phyloP scores from a whole-genome alignment of 2,329 filamentous ascomycete species.

The Fusarium chuoi region DNA sequence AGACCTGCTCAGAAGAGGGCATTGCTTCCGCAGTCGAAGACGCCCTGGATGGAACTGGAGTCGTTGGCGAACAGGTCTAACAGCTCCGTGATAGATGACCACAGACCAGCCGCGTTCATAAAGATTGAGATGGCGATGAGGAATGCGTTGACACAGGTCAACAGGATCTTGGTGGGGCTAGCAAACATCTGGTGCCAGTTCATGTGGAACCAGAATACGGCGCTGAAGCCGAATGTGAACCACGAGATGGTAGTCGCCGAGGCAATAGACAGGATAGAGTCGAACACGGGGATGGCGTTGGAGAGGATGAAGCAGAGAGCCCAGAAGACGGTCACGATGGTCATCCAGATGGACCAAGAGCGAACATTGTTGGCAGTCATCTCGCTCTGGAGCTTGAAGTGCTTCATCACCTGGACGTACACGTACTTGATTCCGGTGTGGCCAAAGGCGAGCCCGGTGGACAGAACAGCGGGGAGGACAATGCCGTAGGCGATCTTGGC shows the following conservation, averaged over 20 bases:
- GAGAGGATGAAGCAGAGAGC: slow-evolving; percentile 49
- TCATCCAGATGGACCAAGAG: slow-evolving; percentile 51
- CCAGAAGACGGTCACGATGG: slow-evolving; percentile 49
- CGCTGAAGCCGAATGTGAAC: slow-evolving; percentile 52
- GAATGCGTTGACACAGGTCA: slow-evolving; percentile 45
- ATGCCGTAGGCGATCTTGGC: slow-evolving; percentile 48
- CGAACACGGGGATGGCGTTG: slow-evolving; percentile 52
- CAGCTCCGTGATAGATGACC: slow-evolving; percentile 48
- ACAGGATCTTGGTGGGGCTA: slow-evolving; percentile 44
- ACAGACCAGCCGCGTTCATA: slow-evolving; percentile 50
- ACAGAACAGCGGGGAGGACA: slow-evolving; percentile 46
- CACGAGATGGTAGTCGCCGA: slow-evolving; percentile 51
- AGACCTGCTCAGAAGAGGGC: slow-evolving; percentile 45
- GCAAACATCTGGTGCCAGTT: slow-evolving; percentile 48
- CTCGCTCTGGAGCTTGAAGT: slow-evolving; percentile 46
- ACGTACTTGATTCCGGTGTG: slow-evolving; percentile 50
- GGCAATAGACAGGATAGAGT: slow-evolving; percentile 51
- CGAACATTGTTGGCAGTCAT: slow-evolving; percentile 48
- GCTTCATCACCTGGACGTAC: slow-evolving; percentile 49
- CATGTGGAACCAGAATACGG: slow-evolving; percentile 51
- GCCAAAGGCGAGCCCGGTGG: slow-evolving; percentile 47
- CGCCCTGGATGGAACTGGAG: slow-evolving; percentile 43
- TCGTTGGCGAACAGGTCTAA: slow-evolving; percentile 45
- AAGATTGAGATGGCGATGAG: slow-evolving; percentile 48
- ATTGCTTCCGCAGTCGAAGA: slow-evolving; percentile 50